phyloP scores from a whole-genome alignment of 2,329 filamentous ascomycete genomes.

The Berkeleyomyces basicola region DNA sequence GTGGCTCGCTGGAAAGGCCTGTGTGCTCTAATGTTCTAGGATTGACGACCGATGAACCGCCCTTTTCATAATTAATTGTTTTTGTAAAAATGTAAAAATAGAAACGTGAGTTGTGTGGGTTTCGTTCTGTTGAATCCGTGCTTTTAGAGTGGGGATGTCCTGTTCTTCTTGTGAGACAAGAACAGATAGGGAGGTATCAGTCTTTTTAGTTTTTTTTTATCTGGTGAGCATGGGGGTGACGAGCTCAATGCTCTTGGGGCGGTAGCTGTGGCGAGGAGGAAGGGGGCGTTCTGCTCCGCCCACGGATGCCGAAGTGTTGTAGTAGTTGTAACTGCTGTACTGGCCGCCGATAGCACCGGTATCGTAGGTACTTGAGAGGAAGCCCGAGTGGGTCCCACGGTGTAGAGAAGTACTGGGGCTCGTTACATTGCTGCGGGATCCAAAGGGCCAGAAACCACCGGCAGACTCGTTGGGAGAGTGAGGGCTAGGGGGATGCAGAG shows the following conservation, averaged over 20 bases:
- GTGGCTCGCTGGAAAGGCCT: not conserved
- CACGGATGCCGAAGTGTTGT: slow-evolving; percentile 15
- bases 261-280: slow-evolving; percentile 37
- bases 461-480: slow-evolving; percentile 32
- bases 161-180: not conserved
- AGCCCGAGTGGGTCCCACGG: slow-evolving; percentile 23
- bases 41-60: not conserved
- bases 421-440: slow-evolving; percentile 29
- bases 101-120: not conserved
- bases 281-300: slow-evolving; percentile 36
- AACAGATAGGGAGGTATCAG: not conserved
- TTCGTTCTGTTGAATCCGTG: slow-evolving; percentile 11
- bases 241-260: slow-evolving; percentile 46
- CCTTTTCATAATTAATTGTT: not conserved
- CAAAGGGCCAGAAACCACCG: slow-evolving; percentile 36
- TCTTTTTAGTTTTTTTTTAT: slow-evolving; percentile 17
- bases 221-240: slow-evolving; percentile 42
- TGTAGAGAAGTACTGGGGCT: slow-evolving; percentile 38
- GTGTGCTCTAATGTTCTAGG: not conserved
- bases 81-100: not conserved
- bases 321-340: slow-evolving; percentile 17
- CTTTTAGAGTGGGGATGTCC: not conserved
- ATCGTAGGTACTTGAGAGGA: slow-evolving; percentile 39
- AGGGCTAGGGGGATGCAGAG: slow-evolving; percentile 36
- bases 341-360: slow-evolving; percentile 24